Conservation (phyloP, 768 basidiomycete species). For the Boletus rubescentipes region DNA sequence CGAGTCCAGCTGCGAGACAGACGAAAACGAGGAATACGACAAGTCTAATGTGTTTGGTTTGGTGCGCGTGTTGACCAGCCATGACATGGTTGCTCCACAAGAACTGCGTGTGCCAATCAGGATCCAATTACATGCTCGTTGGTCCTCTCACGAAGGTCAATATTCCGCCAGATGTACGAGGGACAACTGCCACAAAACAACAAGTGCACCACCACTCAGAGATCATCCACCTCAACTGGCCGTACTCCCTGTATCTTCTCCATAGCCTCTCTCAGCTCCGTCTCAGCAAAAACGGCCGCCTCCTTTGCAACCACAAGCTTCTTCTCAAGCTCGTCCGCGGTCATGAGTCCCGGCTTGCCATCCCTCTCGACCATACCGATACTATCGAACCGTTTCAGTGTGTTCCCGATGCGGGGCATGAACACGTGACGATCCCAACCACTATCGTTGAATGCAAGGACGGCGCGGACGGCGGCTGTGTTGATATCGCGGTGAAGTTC, state of each 20-base stretch:
- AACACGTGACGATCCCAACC: constrained; percentile 77
- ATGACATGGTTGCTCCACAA: constrained; percentile 17
- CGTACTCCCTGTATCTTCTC: constrained; percentile 57
- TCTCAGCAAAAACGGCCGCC: constrained; percentile 68
- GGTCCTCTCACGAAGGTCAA: neutral
- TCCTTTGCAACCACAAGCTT: constrained; percentile 69
- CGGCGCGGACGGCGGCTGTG: constrained; percentile 79
- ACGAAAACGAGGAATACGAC: constrained; percentile 23
- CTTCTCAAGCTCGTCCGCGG: constrained; percentile 70
- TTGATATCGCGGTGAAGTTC: constrained; percentile 90
- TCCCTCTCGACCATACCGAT: constrained; percentile 56
- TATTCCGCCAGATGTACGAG: neutral
- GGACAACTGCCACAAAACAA: neutral
- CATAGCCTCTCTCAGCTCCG: constrained; percentile 75
- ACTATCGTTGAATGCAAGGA: constrained; percentile 79
- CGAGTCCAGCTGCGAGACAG: constrained; percentile 22
- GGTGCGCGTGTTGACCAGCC: constrained; percentile 16
- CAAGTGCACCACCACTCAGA: constrained; percentile 15
- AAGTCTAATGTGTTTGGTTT: constrained; percentile 14
- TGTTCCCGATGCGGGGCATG: constrained; percentile 68
- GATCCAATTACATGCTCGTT: neutral
- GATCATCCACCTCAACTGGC: constrained; percentile 43
- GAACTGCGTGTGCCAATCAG: neutral
- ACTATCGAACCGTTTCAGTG: constrained; percentile 64
- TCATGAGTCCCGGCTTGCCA: constrained; percentile 49